Conservation (phyloP, 2,329 filamentous ascomycete genomes). For the Capronia coronata region DNA sequence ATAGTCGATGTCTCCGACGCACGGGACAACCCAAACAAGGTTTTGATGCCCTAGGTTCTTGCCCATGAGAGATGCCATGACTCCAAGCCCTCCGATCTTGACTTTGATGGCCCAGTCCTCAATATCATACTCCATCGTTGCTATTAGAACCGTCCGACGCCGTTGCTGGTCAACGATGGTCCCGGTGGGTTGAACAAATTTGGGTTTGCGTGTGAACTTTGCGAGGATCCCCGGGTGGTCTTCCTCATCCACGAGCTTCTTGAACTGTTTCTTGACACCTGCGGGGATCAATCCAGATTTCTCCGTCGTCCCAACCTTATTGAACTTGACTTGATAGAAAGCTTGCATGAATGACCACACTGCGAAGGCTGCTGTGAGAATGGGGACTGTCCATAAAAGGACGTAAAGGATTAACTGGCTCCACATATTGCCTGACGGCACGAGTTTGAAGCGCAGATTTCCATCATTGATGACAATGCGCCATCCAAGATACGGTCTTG, state of each 20-base stretch:
- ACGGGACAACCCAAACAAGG: conserved; percentile 59
- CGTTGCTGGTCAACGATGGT: conserved; percentile 45
- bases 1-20: conserved; percentile 59
- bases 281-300: conserved; percentile 41
- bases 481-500: conserved; percentile 51
- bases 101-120: conserved; percentile 65
- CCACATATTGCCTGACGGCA: conserved; percentile 50
- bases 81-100: conserved; percentile 64
- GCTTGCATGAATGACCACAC: conserved; percentile 54
- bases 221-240: conserved; percentile 10
- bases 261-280: conserved; percentile 35
- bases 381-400: conserved; percentile 49
- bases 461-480: conserved; percentile 52
- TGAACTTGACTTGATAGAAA: conserved; percentile 60
- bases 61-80: conserved; percentile 65
- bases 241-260: conserved; percentile 26
- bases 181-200: conserved; percentile 45
- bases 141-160: conserved; percentile 56
- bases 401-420: conserved; percentile 51
- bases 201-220: conserved; percentile 17
- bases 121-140: conserved; percentile 67
- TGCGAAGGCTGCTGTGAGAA: conserved; percentile 45
- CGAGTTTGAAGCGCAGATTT: conserved; percentile 46
- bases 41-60: conserved; percentile 59
- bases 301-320: conserved; percentile 50